Conservation (phyloP, 768 basidiomycete genomes). For the Tylopilus balloui region DNA sequence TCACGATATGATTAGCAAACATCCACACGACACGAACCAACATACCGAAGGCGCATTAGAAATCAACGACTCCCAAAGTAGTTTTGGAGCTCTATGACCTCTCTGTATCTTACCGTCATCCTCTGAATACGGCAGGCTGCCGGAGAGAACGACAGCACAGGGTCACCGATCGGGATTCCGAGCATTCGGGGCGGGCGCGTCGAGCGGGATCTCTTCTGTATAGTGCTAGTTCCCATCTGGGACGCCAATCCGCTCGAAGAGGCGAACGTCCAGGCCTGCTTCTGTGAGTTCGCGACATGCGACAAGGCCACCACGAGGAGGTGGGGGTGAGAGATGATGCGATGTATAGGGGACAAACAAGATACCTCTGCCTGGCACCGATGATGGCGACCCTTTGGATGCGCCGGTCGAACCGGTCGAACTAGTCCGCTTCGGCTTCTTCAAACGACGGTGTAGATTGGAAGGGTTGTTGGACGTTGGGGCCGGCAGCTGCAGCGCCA, state of each 20-base stretch:
- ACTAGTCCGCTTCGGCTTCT: neutral
- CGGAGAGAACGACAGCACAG: conserved; percentile 11
- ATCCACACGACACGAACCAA: neutral
- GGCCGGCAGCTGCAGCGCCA: neutral
- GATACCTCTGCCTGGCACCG: conserved; percentile 17
- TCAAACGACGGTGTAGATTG: neutral
- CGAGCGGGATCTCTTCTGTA: conserved; percentile 11
- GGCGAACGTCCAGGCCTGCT: conserved; percentile 14
- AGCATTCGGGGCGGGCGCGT: conserved; percentile 11
- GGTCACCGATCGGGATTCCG: conserved; percentile 6
- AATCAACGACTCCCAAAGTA: conserved; percentile 14
- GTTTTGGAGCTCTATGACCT: conserved; percentile 11
- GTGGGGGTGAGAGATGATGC: neutral
- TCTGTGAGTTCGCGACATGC: conserved; percentile 14
- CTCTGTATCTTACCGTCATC: conserved; percentile 3
- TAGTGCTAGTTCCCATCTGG: conserved; percentile 17
- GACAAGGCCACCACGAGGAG: conserved; percentile 5
- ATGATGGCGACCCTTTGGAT: conserved; percentile 14
- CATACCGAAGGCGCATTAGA: conserved; percentile 12
- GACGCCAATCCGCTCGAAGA: conserved; percentile 15
- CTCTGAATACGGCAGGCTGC: conserved; percentile 7
- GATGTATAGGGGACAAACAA: too few species aligned
- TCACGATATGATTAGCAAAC: neutral
- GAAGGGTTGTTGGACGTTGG: conserved; percentile 4
- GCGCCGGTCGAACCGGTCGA: conserved; percentile 11